Conservation (phyloP, 2,329 filamentous ascomycete genomes). For the Dryadomyces quercivorus region DNA sequence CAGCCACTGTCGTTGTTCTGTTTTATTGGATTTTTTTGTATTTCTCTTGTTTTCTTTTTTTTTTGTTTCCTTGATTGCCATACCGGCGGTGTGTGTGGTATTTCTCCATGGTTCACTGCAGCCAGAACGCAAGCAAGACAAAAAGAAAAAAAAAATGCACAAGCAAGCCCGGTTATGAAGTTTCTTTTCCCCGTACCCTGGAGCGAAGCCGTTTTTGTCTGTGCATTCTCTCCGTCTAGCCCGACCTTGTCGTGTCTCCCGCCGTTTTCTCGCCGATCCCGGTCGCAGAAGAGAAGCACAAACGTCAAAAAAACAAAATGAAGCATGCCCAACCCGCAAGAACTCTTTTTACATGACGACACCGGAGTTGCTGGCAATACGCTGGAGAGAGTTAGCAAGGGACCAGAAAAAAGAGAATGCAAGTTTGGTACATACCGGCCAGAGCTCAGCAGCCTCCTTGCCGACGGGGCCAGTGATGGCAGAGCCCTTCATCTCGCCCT, state of each 20-base stretch:
- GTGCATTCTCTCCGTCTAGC: neutral
- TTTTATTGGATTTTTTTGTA: conserved; percentile 2
- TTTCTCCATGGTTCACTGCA: neutral
- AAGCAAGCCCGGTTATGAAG: neutral
- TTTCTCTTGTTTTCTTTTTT: conserved; percentile 4
- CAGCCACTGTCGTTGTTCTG: too few relatives aligned
- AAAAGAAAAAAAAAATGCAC: neutral
- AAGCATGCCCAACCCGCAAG: neutral
- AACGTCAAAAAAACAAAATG: conserved; percentile 3
- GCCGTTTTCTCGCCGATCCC: neutral
- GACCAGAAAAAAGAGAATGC: neutral
- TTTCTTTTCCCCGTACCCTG: neutral
- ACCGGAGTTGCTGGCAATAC: conserved; percentile 99
- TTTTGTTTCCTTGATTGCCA: neutral
- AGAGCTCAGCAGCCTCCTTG: conserved; percentile 99
- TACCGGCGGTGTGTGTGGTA: neutral
- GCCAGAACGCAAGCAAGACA: neutral
- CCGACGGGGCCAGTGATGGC: conserved; percentile 98
- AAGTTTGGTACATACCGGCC: conserved; percentile 62
- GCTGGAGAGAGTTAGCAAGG: conserved; percentile 38
- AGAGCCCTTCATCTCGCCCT: conserved; percentile 99
- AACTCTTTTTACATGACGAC: conserved; percentile 84
- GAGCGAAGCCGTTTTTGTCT: neutral
- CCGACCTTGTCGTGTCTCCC: neutral
- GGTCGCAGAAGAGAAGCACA: neutral